phyloP scores from a whole-genome alignment of 176 grass and related monocot species.

The Neostapfia colusana region DNA sequence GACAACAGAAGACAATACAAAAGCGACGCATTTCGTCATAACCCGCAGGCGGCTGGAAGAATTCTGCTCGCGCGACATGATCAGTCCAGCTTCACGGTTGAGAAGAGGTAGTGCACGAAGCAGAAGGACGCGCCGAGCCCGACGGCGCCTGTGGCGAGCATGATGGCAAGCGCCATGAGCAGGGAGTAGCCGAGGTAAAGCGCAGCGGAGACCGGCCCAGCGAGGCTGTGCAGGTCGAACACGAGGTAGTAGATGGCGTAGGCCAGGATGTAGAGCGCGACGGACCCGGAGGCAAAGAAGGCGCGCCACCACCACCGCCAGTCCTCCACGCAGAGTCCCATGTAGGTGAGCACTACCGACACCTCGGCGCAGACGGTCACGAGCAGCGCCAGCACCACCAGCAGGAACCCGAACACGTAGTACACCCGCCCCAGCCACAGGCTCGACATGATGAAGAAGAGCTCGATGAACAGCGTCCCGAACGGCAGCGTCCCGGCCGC shows the following conservation, averaged over 20 bases:
- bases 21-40: too few relatives aligned
- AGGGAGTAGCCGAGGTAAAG: conserved; percentile 74
- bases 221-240: conserved; percentile 74
- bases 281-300: conserved; percentile 73
- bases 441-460: conserved; percentile 82
- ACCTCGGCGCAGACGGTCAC: conserved; percentile 68
- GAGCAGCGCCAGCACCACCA: conserved; percentile 57
- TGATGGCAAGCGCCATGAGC: conserved; percentile 70
- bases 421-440: conserved; percentile 69
- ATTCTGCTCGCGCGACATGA: too few relatives aligned
- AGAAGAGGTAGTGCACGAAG: conserved; percentile 71
- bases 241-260: conserved; percentile 71
- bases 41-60: too few relatives aligned
- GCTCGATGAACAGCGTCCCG: conserved; percentile 76
- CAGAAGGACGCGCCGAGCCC: conserved; percentile 60
- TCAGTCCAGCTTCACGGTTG: conserved; percentile 76
- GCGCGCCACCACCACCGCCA: conserved; percentile 81
- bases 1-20: neutral
- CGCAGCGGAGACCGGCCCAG: conserved; percentile 56
- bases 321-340: conserved; percentile 62
- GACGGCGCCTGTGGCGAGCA: conserved; percentile 73
- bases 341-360: conserved; percentile 61
- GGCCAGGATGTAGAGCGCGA: conserved; percentile 54
- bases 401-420: conserved; percentile 75
- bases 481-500: conserved; percentile 58